Evolutionary conservation across 1,284 basidiomycete genomes (phyloP), one percentile per base, ranked within the genome.

Genomic region (Afroboletus lepidellus): DNA sequence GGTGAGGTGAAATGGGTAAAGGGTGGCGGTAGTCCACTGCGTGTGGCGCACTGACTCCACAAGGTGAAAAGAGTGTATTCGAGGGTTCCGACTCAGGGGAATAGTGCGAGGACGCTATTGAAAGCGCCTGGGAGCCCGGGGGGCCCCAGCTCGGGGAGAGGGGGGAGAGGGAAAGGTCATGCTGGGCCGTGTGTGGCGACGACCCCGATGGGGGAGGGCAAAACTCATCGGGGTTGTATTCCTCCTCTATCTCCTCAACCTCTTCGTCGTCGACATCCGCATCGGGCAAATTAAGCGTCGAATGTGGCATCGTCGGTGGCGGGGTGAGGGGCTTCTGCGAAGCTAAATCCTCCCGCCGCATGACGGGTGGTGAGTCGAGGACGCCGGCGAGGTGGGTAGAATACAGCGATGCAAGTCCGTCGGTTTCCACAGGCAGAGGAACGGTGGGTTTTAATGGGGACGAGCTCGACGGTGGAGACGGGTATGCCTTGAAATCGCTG

Each of bases 231-330:
- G 29, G 36, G 32, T 64, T 65, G 21, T 27, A 53, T 47, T 60
- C 59, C 30, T 53, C 53, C 12, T 64, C 66, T 8, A 53, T 47
- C 8, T 50, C 54, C 43, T 56, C 52, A n/a, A 42, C 41, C 12
- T 55, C 54, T 37, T 51, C 54, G 27, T 50, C 56, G 29, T 68
- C 63, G 8, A 54, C 34, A 33, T 67, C 64, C 12, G 53, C 47
- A 47, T 69, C 70, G 5, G 75, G 75, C 37, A 77, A 58, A 20
- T 55, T 63, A 8, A 66, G 69, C 2, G 71, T 72, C 42, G 63
- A 49, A 27, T 68, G 69, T 18, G 72, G 72, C 42, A 73, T 60
- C 21, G 75, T 77, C 41, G 74, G 68, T 25, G 77, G 77, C 43
- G 75, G 75, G 42, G 75, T 77, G 37, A 70, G 67, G 3, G 69